Evolutionary conservation across 768 basidiomycete genomes (phyloP).

Genomic region (Dentipellis sp.): DNA sequence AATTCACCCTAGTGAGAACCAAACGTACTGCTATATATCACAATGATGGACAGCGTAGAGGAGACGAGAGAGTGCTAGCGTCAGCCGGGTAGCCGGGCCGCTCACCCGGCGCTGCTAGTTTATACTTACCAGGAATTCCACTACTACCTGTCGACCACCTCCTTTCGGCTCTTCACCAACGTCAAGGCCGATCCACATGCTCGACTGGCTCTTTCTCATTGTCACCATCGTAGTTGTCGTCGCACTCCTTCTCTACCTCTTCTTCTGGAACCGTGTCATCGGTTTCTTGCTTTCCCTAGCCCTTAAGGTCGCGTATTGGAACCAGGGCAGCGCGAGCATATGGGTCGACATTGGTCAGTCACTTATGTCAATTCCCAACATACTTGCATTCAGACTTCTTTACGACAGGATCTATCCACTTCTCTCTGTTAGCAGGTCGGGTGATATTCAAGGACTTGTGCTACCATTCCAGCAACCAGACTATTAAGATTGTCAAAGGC

Average conservation of each 20-base stretch:
- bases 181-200: slow-evolving; percentile 26
- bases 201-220: slow-evolving; percentile 51
- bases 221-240: slow-evolving; percentile 49
- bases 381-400: slow-evolving; percentile 2
- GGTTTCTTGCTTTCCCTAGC: slow-evolving; percentile 56
- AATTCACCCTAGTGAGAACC: no score
- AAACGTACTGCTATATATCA: no score
- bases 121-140: no score
- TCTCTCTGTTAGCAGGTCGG: slow-evolving; percentile 81
- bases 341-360: slow-evolving; percentile 69
- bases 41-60: no score
- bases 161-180: no score
- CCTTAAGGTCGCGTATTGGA: slow-evolving; percentile 73
- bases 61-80: no score
- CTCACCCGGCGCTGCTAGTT: no score
- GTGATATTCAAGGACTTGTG: slow-evolving; percentile 81
- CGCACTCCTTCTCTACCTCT: slow-evolving; percentile 63
- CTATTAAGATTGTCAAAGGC: slow-evolving; percentile 73
- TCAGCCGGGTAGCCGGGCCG: no score
- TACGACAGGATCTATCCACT: slow-evolving; percentile 72
- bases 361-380: not conserved
- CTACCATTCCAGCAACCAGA: slow-evolving; percentile 92
- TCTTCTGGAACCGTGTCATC: slow-evolving; percentile 87
- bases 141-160: no score
- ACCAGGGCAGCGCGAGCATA: slow-evolving; percentile 59